Evolutionary conservation across 1,139 yeast species (phyloP).

Genomic region (Hemisphaericaspora xylofermentans): DNA sequence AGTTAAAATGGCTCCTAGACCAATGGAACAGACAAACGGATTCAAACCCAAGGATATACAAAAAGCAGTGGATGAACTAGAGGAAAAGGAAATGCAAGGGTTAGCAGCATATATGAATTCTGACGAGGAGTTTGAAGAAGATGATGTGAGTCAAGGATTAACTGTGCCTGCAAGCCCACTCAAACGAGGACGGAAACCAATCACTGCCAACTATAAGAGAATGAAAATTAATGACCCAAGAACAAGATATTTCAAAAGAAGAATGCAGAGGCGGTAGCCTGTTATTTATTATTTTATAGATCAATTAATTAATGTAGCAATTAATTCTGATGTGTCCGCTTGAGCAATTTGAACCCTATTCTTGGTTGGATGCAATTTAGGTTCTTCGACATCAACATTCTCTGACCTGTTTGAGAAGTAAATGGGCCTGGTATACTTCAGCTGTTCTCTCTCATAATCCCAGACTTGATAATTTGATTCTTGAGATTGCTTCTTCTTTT

Average conservation of each 20-base stretch:
- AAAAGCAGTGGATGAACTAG: slow-evolving; percentile 32
- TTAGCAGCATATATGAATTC: slow-evolving; percentile 24
- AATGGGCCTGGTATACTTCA: slow-evolving; percentile 53
- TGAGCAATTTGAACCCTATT: slow-evolving; percentile 21
- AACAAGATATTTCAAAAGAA: slow-evolving; percentile 15
- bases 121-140: slow-evolving; percentile 20
- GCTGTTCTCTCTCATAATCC: slow-evolving; percentile 56
- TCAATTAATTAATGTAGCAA: slow-evolving; percentile 13
- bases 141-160: slow-evolving; percentile 14
- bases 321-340: slow-evolving; percentile 13
- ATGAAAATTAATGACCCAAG: slow-evolving; percentile 40
- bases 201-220: slow-evolving; percentile 41
- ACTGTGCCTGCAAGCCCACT: slow-evolving; percentile 11
- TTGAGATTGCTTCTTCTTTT: slow-evolving; percentile 13
- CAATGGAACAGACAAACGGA: slow-evolving; percentile 21
- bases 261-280: slow-evolving; percentile 13
- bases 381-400: not conserved
- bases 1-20: slow-evolving; percentile 52
- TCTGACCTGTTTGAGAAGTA: slow-evolving; percentile 22
- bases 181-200: slow-evolving; percentile 28
- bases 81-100: slow-evolving; percentile 23
- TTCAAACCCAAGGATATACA: slow-evolving; percentile 41
- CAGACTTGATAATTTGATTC: slow-evolving; percentile 33
- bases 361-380: slow-evolving; percentile 3
- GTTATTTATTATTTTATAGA: not conserved